Conservation (phyloP, 2,329 filamentous ascomycete species). For the Pseudogymnoascus sp. region DNA sequence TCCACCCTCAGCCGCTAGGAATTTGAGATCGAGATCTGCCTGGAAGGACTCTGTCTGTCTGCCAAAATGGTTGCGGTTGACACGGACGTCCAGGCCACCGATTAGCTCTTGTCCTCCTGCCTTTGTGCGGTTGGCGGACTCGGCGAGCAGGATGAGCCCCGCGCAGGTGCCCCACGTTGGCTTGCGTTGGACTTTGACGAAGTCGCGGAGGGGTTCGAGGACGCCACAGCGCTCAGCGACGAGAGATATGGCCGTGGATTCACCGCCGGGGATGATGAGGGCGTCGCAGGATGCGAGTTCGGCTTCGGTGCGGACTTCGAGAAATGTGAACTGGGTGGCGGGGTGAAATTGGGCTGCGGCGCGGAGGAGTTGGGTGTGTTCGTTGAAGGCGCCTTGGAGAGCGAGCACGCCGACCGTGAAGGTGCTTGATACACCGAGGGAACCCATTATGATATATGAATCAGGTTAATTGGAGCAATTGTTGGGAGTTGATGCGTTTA, state of each 20-base stretch:
- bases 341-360: constrained; percentile 41
- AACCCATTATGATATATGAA: constrained; percentile 16
- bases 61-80: constrained; percentile 92
- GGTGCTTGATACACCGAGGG: constrained; percentile 20
- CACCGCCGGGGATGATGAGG: constrained; percentile 85
- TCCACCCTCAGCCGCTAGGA: constrained; percentile 40
- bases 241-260: constrained; percentile 88
- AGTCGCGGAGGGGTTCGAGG: constrained; percentile 75
- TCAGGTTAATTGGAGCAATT: background rate
- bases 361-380: constrained; percentile 72
- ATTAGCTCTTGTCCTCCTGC: constrained; percentile 88
- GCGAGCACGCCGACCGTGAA: constrained; percentile 57
- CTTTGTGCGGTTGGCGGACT: constrained; percentile 81
- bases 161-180: constrained; percentile 96
- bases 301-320: constrained; percentile 66
- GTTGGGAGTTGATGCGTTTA: background rate
- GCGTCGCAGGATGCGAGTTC: constrained; percentile 70
- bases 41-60: constrained; percentile 90
- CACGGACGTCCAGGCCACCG: constrained; percentile 80
- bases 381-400: constrained; percentile 86
- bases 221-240: constrained; percentile 76
- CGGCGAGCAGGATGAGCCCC: constrained; percentile 82
- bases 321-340: constrained; percentile 12
- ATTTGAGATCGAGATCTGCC: constrained; percentile 63
- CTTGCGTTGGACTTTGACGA: constrained; percentile 75